phyloP scores from a whole-genome alignment of 106 monocot genomes.

The Dendrobium huoshanense region DNA sequence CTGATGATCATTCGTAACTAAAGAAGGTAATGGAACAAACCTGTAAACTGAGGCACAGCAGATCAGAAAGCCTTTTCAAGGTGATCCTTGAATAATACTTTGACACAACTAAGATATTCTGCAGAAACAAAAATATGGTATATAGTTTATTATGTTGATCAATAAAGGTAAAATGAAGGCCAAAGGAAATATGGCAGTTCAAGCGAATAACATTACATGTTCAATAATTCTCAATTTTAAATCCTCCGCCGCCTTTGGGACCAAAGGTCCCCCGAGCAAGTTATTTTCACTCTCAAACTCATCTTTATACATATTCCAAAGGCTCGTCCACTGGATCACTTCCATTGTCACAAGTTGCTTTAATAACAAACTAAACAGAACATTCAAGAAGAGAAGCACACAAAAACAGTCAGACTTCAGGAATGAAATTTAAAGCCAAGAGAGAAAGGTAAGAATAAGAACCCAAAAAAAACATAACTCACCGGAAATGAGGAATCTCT shows the following conservation, averaged over 20 bases:
- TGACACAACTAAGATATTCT: conserved; percentile 98
- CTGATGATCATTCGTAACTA: neutral
- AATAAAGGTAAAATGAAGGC: conserved; percentile 2
- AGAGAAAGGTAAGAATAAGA: neutral
- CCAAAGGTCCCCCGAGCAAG: conserved; percentile 69
- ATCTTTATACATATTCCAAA: conserved; percentile 80
- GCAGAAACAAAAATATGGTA: conserved; percentile 15
- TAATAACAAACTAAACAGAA: conserved; percentile 45
- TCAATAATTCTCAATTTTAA: conserved; percentile 85
- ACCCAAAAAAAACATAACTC: neutral
- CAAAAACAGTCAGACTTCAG: neutral
- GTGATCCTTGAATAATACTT: conserved; percentile 98
- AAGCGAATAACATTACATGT: conserved; percentile 45
- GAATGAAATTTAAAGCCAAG: neutral
- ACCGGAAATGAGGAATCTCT: conserved; percentile 92
- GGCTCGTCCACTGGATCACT: conserved; percentile 84
- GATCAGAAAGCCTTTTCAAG: conserved; percentile 80
- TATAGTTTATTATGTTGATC: neutral
- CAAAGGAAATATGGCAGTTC: neutral
- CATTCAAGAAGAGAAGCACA: neutral
- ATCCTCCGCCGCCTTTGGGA: conserved; percentile 81
- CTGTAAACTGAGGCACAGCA: conserved; percentile 87
- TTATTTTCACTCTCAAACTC: conserved; percentile 93
- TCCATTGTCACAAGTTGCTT: conserved; percentile 99
- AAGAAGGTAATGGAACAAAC: conserved; percentile 26